Percentiles rank a stretch among this genome's conserved stretches.
Evolutionary conservation across 257 asterid genomes (phyloP).

Genomic region (Salvia splendens): DNA sequence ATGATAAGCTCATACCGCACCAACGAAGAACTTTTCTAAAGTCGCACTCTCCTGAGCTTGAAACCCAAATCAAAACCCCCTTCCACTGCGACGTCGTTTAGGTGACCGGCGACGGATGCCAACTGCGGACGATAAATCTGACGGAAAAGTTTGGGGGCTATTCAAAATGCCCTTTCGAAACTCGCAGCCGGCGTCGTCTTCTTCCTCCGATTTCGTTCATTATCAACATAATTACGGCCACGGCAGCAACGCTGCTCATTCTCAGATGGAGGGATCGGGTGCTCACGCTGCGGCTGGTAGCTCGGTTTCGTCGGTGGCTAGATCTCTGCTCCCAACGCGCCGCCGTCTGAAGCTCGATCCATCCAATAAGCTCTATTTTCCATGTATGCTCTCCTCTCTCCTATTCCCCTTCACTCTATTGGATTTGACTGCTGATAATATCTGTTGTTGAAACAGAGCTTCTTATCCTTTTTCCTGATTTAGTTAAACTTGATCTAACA

Average conservation of each 20-base stretch:
- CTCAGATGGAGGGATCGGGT: slow-evolving; percentile 70
- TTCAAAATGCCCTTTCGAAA: slow-evolving; percentile 81
- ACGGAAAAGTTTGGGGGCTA: slow-evolving; percentile 73
- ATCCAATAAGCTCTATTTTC: slow-evolving; percentile 78
- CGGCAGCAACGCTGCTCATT: slow-evolving; percentile 41
- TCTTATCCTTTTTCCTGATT: neutral
- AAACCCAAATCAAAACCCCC: slow-evolving; percentile 25
- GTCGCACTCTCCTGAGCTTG: slow-evolving; percentile 28
- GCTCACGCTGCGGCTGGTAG: slow-evolving; percentile 40
- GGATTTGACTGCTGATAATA: slow-evolving; percentile 20
- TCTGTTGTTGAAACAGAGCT: slow-evolving; percentile 16
- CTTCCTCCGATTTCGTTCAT: slow-evolving; percentile 46
- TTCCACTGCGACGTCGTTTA: slow-evolving; percentile 35
- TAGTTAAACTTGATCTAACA: slow-evolving; percentile 31
- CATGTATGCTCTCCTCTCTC: slow-evolving; percentile 51
- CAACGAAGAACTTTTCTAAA: slow-evolving; percentile 38
- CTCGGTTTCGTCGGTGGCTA: slow-evolving; percentile 84
- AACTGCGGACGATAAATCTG: slow-evolving; percentile 62
- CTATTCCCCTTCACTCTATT: neutral
- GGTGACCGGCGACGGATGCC: slow-evolving; percentile 56
- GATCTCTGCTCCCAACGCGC: slow-evolving; percentile 83
- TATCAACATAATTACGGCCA: slow-evolving; percentile 57
- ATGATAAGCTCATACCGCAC: slow-evolving; percentile 29
- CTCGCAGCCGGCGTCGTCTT: slow-evolving; percentile 46
- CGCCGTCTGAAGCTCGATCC: slow-evolving; percentile 98